Conservation (phyloP, 208 protist species). For the Phytomonas sp. region DNA sequence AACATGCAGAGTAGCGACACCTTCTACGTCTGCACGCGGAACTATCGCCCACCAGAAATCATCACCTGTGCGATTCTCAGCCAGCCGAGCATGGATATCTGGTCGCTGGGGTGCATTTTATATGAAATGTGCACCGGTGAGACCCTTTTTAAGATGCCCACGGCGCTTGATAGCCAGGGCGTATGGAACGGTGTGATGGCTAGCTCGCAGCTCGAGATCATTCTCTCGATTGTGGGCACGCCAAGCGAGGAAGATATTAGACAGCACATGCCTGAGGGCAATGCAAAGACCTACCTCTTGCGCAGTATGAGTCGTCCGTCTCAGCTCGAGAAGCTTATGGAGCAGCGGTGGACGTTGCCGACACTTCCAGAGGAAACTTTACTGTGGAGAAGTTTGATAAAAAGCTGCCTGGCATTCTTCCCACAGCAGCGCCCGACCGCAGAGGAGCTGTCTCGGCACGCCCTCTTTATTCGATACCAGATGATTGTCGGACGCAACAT, state of each 20-base stretch:
- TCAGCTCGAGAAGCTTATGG: conserved; percentile 37
- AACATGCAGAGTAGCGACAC: conserved; percentile 74
- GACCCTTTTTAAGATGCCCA: conserved; percentile 89
- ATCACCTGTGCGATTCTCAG: conserved; percentile 77
- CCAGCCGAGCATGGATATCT: conserved; percentile 83
- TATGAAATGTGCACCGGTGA: conserved; percentile 88
- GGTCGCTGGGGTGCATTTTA: conserved; percentile 93
- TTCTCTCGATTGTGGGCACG: conserved; percentile 73
- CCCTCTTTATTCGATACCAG: conserved; percentile 54
- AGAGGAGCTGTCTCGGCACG: conserved; percentile 54
- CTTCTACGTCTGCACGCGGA: conserved; percentile 92
- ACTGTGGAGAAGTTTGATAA: conserved; percentile 75
- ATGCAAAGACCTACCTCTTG: conserved; percentile 74
- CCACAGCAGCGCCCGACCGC: conserved; percentile 71
- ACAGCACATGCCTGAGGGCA: conserved; percentile 63
- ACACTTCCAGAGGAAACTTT: conserved; percentile 25
- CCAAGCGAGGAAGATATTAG: conserved; percentile 54
- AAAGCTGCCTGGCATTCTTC: conserved; percentile 69
- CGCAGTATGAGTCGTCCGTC: conserved; percentile 46
- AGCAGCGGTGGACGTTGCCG: conserved; percentile 43
- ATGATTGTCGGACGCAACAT: conserved; percentile 71
- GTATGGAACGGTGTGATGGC: conserved; percentile 73
- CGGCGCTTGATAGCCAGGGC: conserved; percentile 58
- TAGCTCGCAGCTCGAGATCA: conserved; percentile 72
- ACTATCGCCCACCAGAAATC: conserved; percentile 95